Evolutionary conservation across 2,329 filamentous ascomycete species (phyloP).

Genomic region (Claviceps capensis): DNA sequence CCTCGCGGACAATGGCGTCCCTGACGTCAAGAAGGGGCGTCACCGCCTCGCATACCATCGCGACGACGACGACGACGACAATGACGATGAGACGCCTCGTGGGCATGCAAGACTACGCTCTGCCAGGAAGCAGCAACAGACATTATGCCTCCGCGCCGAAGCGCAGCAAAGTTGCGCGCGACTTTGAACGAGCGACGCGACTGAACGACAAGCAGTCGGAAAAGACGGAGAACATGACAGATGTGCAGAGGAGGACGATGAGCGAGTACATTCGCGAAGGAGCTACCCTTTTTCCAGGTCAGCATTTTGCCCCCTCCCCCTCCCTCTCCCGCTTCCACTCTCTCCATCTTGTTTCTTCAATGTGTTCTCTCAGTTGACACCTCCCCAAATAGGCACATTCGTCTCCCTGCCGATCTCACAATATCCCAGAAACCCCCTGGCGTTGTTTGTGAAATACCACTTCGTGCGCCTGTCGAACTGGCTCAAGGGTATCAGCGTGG

Average conservation of each 20-base stretch:
- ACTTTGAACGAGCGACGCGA: conserved; percentile 14
- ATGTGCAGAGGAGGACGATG: conserved; percentile 18
- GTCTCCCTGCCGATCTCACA: conserved; percentile 27
- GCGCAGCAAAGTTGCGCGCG: conserved; percentile 13
- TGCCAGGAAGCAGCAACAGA: conserved; percentile 5
- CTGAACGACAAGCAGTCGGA: conserved; percentile 13
- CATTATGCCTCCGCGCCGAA: conserved; percentile 14
- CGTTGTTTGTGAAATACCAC: conserved; percentile 21
- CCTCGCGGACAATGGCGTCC: conserved; percentile 5
- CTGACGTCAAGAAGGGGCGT: conserved; percentile 10
- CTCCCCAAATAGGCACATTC: conserved; percentile 28
- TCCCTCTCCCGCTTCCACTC: background rate
- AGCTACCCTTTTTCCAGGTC: conserved; percentile 22
- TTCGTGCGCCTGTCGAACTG: conserved; percentile 23
- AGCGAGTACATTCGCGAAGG: conserved; percentile 20
- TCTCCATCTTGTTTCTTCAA: background rate
- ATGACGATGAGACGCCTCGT: conserved; percentile 6
- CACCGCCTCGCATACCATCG: background rate
- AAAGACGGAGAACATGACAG: conserved; percentile 17
- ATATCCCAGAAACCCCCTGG: conserved; percentile 17
- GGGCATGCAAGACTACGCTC: conserved; percentile 1
- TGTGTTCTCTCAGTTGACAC: background rate
- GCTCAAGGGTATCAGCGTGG: conserved; percentile 17
- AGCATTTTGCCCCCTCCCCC: background rate
- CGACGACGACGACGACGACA: conserved; percentile 5